Conservation (phyloP, 768 basidiomycete genomes). For the Psilocybe sp. region DNA sequence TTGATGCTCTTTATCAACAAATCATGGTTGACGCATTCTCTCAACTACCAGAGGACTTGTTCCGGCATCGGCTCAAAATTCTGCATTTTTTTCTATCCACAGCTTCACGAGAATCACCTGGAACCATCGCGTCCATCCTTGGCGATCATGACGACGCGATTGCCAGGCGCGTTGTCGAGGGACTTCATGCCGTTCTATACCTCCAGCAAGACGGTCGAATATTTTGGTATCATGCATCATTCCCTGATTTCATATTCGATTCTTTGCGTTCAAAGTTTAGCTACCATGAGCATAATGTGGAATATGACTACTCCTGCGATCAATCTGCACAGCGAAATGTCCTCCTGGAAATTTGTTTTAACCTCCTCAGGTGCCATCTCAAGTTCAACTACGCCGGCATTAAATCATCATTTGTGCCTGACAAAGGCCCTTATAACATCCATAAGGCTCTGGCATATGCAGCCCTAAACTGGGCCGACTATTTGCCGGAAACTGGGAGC, state of each 20-base stretch:
- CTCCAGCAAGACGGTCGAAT: not conserved
- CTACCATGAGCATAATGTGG: not conserved
- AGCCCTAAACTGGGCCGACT: not conserved
- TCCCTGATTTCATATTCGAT: conserved; percentile 5
- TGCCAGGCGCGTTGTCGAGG: not conserved
- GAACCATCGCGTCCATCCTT: not conserved
- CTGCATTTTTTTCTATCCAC: conserved; percentile 4
- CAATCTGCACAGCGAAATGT: not conserved
- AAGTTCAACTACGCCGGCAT: not conserved
- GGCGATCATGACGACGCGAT: not conserved
- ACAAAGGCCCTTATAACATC: not conserved
- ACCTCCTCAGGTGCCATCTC: not conserved
- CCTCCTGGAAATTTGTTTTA: not conserved
- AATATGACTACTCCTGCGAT: not conserved
- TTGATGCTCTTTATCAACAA: no score
- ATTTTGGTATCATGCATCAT: conserved; percentile 8
- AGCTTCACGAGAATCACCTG: not conserved
- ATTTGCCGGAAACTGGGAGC: no score
- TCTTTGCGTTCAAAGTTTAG: conserved; percentile 2
- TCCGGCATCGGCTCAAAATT: not conserved
- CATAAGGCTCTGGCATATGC: not conserved
- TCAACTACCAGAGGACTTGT: no score
- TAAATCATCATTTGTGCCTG: not conserved
- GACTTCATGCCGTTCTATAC: conserved; percentile 9
- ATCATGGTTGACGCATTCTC: no score